Percentiles rank a stretch among this genome's conserved stretches.
Evolutionary conservation across 2,329 filamentous ascomycete species (phyloP).

Genomic region (Botryosphaeria dothidea): DNA sequence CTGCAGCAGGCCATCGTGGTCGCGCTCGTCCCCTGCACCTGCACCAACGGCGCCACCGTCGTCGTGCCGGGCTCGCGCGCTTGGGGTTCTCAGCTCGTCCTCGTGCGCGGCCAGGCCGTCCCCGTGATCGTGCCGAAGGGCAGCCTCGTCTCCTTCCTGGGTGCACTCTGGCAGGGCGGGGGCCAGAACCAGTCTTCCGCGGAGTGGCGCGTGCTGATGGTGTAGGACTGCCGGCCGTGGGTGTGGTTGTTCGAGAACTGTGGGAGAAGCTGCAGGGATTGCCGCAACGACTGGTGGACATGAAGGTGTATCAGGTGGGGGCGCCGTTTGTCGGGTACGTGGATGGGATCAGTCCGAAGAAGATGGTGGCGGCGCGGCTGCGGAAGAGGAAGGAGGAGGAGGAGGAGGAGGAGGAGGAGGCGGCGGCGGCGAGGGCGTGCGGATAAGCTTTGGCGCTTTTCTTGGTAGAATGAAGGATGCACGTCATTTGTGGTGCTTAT

Average conservation of each 20-base stretch:
- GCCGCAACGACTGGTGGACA: not conserved
- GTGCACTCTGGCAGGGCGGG: not conserved
- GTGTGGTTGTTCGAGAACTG: not conserved
- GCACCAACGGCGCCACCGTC: not conserved
- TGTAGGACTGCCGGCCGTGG: not conserved
- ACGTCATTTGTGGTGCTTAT: no score
- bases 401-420: not conserved
- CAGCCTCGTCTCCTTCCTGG: not conserved
- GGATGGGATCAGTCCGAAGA: not conserved
- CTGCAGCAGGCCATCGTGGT: not conserved
- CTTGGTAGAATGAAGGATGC: no score
- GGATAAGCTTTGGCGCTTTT: not conserved
- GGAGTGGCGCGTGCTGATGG: not conserved
- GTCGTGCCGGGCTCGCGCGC: not conserved
- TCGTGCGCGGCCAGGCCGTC: not conserved
- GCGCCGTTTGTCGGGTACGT: not conserved
- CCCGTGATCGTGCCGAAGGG: not conserved
- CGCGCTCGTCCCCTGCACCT: not conserved
- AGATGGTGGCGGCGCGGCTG: not conserved
- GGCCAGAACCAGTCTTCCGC: not conserved
- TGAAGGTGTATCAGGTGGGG: not conserved
- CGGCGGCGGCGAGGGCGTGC: not conserved
- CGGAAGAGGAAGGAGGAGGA: not conserved
- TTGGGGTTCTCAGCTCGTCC: not conserved
- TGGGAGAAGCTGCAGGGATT: not conserved